Base-by-base conservation (phyloP, 202 grass and related monocot genomes). In the Dendrocalamus latiflorus region DNA sequence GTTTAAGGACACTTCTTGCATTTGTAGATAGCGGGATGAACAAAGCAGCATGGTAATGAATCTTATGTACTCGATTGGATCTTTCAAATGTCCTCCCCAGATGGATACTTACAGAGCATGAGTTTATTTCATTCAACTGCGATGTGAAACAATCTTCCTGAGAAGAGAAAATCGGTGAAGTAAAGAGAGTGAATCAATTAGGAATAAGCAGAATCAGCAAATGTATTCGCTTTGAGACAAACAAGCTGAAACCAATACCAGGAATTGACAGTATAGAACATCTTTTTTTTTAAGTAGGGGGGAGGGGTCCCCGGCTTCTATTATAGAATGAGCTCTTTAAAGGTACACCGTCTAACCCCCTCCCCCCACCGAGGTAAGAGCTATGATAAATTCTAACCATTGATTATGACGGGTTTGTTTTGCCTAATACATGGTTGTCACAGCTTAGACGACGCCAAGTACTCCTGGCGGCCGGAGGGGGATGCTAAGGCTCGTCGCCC, bases 401-500 rank as follows among this genome's bases (percentile, higher is more conserved):
- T 36, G 34, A 36, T 36, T 36, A 36, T 36, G 5, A 36, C 0
- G 5, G 5, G 34, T 36, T 36, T 36, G 34, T 36, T 36, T 36
- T 36, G 34, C 34, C 5, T 36, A 36, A 6, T 36, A 36, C 33
- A 33, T 33, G 33, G 33, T 33, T 33, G 33, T 33, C 33, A 33
- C 0, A 0, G 33, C 33, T 0, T 33, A 33, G 33, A 33, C 0
- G 33, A 33, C 4, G 33, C 4, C 33, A 33, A 33, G 33, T 0
- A 0, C 0, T 33, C 33, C 4, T 0, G 33, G 0, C 33, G 33
- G 3, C 4, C 4, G 4, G 4, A 33, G 33, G 33, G 4, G 4
- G 33, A 33, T 33, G 33, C 0, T 33, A 33, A 33, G 33, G 4
- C 33, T 33, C 33, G 4, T 33, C 33, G 33, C 0, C 33, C 0